phyloP scores from a whole-genome alignment of 164 flowering plant genomes.

The Magnolia kwangsiensis region DNA sequence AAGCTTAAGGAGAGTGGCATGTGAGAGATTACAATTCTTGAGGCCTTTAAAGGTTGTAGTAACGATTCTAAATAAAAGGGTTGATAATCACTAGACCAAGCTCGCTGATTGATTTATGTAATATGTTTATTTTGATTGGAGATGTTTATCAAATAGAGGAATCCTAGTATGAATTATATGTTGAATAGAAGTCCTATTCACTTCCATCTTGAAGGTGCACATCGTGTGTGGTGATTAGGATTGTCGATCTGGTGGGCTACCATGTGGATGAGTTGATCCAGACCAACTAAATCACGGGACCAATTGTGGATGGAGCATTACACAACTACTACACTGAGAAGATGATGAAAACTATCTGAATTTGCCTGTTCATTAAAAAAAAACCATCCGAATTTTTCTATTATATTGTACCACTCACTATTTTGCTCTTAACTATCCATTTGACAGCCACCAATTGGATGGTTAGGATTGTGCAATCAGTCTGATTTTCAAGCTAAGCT shows the following conservation, averaged over 20 bases:
- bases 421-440: too few relatives aligned
- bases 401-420: too few relatives aligned
- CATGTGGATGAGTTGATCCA: background rate
- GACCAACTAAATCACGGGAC: background rate
- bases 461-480: too few relatives aligned
- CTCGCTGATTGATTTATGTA: background rate
- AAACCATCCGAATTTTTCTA: too few relatives aligned
- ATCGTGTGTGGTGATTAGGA: too few relatives aligned
- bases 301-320: background rate
- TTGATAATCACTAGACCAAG: background rate
- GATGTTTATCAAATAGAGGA: background rate
- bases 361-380: background rate
- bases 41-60: background rate
- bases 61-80: background rate
- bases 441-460: too few relatives aligned
- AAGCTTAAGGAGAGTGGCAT: background rate
- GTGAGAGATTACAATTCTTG: background rate
- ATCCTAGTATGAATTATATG: background rate
- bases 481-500: too few relatives aligned
- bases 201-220: background rate
- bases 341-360: background rate
- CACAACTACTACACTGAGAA: background rate
- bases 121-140: background rate
- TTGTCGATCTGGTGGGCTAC: too few relatives aligned
- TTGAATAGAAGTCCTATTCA: background rate